phyloP scores from a whole-genome alignment of 257 asterid genomes.

The Leptodermis oblonga region DNA sequence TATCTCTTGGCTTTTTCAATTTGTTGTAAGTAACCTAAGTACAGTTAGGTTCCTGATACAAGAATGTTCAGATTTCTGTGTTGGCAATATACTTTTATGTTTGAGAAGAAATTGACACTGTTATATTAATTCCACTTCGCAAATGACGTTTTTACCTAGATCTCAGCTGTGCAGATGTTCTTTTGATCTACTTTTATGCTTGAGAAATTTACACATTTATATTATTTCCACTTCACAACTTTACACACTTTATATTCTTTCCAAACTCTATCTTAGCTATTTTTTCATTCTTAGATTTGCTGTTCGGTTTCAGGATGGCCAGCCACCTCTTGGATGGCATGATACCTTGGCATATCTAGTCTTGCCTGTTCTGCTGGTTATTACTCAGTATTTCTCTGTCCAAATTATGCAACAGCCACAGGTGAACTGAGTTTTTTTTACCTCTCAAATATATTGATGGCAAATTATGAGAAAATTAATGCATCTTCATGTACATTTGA shows the following conservation, averaged over 20 bases:
- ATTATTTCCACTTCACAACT: too few relatives aligned
- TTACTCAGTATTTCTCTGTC: constrained; percentile 74
- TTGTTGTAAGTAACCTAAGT: constrained; percentile 50
- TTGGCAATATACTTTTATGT: neutral
- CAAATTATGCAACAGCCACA: constrained; percentile 93
- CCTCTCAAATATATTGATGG: neutral
- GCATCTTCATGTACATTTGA: neutral
- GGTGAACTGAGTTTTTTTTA: constrained; percentile 42
- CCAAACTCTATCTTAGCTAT: neutral
- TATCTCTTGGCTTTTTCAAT: constrained; percentile 95
- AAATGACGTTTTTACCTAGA: neutral
- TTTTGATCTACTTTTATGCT: neutral
- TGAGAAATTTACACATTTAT: too few relatives aligned
- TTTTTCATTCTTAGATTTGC: constrained; percentile 13
- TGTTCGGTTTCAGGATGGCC: constrained; percentile 67
- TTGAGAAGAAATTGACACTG: neutral
- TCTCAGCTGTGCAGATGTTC: neutral
- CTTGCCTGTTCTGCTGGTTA: constrained; percentile 72
- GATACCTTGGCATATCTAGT: constrained; percentile 93
- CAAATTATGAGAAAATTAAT: neutral
- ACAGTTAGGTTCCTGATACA: constrained; percentile 15
- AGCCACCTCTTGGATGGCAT: constrained; percentile 97
- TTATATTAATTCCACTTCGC: neutral
- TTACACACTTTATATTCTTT: too few relatives aligned
- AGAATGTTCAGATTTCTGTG: constrained; percentile 1